Conservation (phyloP, 208 protist species). For the Strigomonas oncopelti region DNA sequence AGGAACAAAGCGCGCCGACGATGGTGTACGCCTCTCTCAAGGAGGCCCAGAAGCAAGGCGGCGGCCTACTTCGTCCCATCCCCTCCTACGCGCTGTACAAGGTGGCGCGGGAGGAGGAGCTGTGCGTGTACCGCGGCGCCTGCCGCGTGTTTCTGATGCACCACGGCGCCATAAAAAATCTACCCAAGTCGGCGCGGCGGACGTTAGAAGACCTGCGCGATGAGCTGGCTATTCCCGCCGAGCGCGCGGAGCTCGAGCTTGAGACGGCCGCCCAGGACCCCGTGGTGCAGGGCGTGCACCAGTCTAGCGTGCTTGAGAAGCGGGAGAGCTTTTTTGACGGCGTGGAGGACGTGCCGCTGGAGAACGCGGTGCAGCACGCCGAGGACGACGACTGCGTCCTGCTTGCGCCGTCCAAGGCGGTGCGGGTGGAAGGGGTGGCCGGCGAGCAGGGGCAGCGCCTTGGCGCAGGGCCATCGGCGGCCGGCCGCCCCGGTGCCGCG, state of each 20-base stretch:
- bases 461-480: not conserved
- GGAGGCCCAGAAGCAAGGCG: slow-evolving; percentile 30
- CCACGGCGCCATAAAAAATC: slow-evolving; percentile 21
- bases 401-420: slow-evolving; percentile 24
- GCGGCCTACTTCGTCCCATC: slow-evolving; percentile 34
- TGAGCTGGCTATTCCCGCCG: slow-evolving; percentile 38
- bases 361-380: slow-evolving; percentile 16
- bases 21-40: slow-evolving; percentile 57
- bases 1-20: not conserved
- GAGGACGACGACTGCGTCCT: slow-evolving; percentile 43
- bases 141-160: slow-evolving; percentile 82
- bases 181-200: slow-evolving; percentile 47
- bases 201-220: slow-evolving; percentile 79
- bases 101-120: slow-evolving; percentile 74
- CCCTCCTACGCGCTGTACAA: slow-evolving; percentile 78
- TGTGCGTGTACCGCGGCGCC: slow-evolving; percentile 60
- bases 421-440: not conserved
- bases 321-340: slow-evolving; percentile 81
- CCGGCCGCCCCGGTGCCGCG: not conserved
- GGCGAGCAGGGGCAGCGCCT: not conserved
- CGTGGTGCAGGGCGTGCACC: slow-evolving; percentile 43
- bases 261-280: slow-evolving; percentile 44
- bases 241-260: slow-evolving; percentile 50
- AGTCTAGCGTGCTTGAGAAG: slow-evolving; percentile 45
- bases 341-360: slow-evolving; percentile 69